Conservation (phyloP, 2,329 filamentous ascomycete genomes). For the Alternaria sp. region DNA sequence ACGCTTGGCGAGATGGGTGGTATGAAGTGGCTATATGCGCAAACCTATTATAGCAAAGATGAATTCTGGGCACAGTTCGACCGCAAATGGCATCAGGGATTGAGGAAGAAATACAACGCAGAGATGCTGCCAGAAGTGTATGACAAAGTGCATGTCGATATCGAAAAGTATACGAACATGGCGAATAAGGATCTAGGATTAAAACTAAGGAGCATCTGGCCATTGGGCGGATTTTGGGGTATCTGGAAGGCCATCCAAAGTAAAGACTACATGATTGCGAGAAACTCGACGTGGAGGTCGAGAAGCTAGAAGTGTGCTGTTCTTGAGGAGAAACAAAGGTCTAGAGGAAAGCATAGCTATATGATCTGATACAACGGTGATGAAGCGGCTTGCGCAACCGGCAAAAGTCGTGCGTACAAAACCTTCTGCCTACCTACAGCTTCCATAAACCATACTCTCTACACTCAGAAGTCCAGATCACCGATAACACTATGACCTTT, state of each 20-base stretch:
- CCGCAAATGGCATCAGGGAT: slow-evolving; percentile 64
- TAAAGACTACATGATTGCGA: slow-evolving; percentile 48
- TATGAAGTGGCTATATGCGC: slow-evolving; percentile 76
- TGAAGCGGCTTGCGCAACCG: neutral
- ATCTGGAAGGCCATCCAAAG: slow-evolving; percentile 52
- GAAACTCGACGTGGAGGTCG: slow-evolving; percentile 47
- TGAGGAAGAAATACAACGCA: slow-evolving; percentile 68
- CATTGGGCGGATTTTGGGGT: slow-evolving; percentile 50
- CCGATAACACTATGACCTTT: neutral
- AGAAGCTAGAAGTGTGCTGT: neutral
- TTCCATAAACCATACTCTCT: neutral
- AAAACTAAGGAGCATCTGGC: slow-evolving; percentile 44
- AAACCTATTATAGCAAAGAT: slow-evolving; percentile 72
- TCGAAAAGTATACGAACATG: slow-evolving; percentile 41
- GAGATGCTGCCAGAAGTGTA: slow-evolving; percentile 69
- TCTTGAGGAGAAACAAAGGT: neutral
- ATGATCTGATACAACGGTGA: neutral
- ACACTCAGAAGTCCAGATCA: neutral
- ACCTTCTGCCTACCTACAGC: neutral
- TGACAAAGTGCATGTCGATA: slow-evolving; percentile 68
- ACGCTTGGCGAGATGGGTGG: slow-evolving; percentile 68
- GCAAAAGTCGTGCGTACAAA: neutral
- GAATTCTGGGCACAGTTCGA: slow-evolving; percentile 76
- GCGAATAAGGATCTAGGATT: slow-evolving; percentile 36
- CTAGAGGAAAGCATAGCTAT: neutral